Base-by-base conservation (phyloP, 306 rosid genomes). In the Astragalus membranaceus region DNA sequence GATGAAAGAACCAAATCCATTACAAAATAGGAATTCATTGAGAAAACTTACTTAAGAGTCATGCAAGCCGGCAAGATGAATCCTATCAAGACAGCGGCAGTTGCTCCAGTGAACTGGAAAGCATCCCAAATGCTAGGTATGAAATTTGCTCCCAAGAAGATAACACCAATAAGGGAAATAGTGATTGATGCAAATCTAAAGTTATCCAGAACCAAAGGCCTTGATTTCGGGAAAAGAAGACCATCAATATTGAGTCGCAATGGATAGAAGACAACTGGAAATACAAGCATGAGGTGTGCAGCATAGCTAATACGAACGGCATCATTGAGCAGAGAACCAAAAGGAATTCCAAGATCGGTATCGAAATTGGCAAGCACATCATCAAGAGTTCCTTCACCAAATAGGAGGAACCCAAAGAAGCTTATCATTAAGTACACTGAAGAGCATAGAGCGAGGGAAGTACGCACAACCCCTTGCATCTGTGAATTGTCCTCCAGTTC, bases 281-380 rank as follows among this genome's bases (percentile, higher is more conserved):
- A 92, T 43, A 92, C 97, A 55, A 92, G 96, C 96, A 92, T 92
- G 51, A 92, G 97, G 46, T 92, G 97, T 10, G 87, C 87, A 20
- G 92, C 96, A 56, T 92, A 92, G 86, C 97, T 92, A 57, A 92
- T 61, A 53, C 97, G 97, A 58, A 92, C 97, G 33, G 94, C 94
- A 47, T 92, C 97, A 50, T 89, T 92, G 57, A 92, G 96, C 76
- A 89, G 12, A 46, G 86, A 54, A 32, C 96, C 80, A 3, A 80
- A 89, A 44, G 97, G 97, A 67, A 92, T 89, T 75, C 96, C 96
- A 55, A 92, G 94, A 83, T 89, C 14, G 4, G 92, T 78, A 76
- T 92, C 97, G 1, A 89, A 92, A 83, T 92, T 92, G 84, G 97
- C 93, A 76, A 92, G 89, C 72, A 92, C 97, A 30, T 92, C 97